Conservation (phyloP, 495 filamentous ascomycete genomes). For the Beverwykella pulmonaria region DNA sequence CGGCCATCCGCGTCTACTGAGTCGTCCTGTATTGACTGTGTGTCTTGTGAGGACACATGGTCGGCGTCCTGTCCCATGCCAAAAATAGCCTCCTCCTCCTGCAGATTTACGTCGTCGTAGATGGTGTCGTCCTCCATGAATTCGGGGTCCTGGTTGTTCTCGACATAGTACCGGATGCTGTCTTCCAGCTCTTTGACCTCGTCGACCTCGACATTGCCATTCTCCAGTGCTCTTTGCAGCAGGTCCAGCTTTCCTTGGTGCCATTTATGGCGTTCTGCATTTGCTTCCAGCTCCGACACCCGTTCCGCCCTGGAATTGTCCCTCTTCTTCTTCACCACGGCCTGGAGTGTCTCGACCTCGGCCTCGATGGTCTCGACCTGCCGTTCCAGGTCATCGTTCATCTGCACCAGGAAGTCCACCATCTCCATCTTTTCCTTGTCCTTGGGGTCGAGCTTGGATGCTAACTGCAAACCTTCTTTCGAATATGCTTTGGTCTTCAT, state of each 20-base stretch:
- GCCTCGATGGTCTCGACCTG: constrained; percentile 93
- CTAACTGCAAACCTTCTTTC: constrained; percentile 90
- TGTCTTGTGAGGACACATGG: constrained; percentile 89
- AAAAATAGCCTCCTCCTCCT: constrained; percentile 82
- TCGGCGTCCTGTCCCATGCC: constrained; percentile 84
- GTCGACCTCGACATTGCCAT: constrained; percentile 82
- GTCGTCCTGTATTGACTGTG: constrained; percentile 89
- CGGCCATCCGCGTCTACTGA: constrained; percentile 61
- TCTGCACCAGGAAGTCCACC: constrained; percentile 76
- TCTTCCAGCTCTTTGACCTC: constrained; percentile 87
- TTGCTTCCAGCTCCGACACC: constrained; percentile 77
- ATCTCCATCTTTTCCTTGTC: constrained; percentile 89
- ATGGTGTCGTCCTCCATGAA: constrained; percentile 91
- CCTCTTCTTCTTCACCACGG: constrained; percentile 91
- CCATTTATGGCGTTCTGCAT: constrained; percentile 94
- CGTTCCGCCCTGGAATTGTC: constrained; percentile 80
- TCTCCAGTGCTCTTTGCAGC: constrained; percentile 84
- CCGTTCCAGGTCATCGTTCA: constrained; percentile 91
- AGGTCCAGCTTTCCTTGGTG: constrained; percentile 92
- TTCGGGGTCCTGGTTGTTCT: constrained; percentile 83
- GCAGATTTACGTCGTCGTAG: constrained; percentile 91
- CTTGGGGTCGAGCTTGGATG: constrained; percentile 89
- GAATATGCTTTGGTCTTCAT: constrained; percentile 99
- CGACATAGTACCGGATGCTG: constrained; percentile 90
- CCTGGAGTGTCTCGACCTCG: constrained; percentile 82